phyloP scores from a whole-genome alignment of 441 rosid species.

The Dalechampia spathulata region DNA sequence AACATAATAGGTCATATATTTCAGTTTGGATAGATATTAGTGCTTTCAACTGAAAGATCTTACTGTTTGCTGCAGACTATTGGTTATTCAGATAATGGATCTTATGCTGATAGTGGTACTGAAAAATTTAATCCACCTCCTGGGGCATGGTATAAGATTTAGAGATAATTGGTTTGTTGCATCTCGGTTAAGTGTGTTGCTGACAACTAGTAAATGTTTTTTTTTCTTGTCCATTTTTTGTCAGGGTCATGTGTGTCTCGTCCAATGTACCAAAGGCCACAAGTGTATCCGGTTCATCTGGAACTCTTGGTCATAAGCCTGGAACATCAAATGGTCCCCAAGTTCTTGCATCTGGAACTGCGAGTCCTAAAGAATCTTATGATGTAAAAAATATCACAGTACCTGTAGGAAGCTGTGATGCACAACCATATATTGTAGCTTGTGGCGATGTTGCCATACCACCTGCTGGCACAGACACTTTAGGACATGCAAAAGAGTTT shows the following conservation, averaged over 20 bases:
- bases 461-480: not conserved
- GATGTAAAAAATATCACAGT: conserved; percentile 5
- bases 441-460: conserved; percentile 6
- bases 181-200: not conserved
- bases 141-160: conserved; percentile 56
- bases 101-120: conserved; percentile 57
- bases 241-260: conserved; percentile 55
- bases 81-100: conserved; percentile 31
- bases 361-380: conserved; percentile 6
- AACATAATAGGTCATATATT: not conserved
- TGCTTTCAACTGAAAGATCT: conserved; percentile 10
- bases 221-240: conserved; percentile 5
- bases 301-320: conserved; percentile 19
- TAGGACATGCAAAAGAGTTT: conserved; percentile 3
- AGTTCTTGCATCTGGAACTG: conserved; percentile 16
- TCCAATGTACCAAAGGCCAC: conserved; percentile 28
- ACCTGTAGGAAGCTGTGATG: conserved; percentile 21
- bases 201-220: not conserved
- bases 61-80: conserved; percentile 31
- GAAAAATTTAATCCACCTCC: conserved; percentile 54
- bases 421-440: conserved; percentile 2
- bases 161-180: not conserved
- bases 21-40: not conserved
- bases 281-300: conserved; percentile 27
- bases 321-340: conserved; percentile 18